These are phyloP conservation scores for Phytophthora vignae DNA, from an alignment of 352 stramenopile species.

Conservation along the genomic window DNA sequence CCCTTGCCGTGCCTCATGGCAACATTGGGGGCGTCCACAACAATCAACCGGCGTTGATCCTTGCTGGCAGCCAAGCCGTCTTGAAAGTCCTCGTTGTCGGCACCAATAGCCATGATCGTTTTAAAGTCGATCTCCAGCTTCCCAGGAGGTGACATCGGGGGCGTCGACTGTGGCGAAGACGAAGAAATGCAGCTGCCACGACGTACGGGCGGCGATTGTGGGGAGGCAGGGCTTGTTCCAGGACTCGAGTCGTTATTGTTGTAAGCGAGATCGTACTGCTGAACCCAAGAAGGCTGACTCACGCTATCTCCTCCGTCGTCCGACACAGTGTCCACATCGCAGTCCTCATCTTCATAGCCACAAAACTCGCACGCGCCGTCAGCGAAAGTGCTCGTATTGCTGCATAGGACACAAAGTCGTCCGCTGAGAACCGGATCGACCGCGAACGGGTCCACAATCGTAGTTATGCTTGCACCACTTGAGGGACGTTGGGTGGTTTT, in stretches of 20 bases:
- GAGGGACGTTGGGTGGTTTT: not conserved
- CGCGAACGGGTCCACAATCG: slow-evolving; percentile 21
- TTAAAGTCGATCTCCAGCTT: slow-evolving; percentile 40
- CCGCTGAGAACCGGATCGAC: slow-evolving; percentile 22
- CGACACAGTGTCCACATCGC: slow-evolving; percentile 17
- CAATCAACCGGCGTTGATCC: slow-evolving; percentile 58
- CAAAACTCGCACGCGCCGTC: slow-evolving; percentile 49
- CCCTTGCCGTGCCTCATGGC: slow-evolving; percentile 83
- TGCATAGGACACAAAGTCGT: slow-evolving; percentile 45
- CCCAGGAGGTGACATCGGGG: slow-evolving; percentile 9
- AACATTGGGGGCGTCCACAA: slow-evolving; percentile 80
- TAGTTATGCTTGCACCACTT: not conserved
- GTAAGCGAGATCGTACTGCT: slow-evolving; percentile 18
- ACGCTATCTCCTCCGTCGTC: slow-evolving; percentile 15
- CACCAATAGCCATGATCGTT: slow-evolving; percentile 54
- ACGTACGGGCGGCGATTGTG: not conserved
- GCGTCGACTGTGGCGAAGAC: slow-evolving; percentile 9
- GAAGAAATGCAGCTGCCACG: not conserved
- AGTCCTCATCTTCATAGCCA: slow-evolving; percentile 41
- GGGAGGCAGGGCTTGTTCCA: not conserved
- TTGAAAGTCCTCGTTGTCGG: slow-evolving; percentile 40
- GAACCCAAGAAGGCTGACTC: slow-evolving; percentile 17
- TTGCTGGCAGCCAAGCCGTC: slow-evolving; percentile 18
- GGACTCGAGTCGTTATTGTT: slow-evolving; percentile 18
- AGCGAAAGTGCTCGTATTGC: slow-evolving; percentile 45